Conservation (phyloP, 257 asterid genomes). For the Cordia subcordata region DNA sequence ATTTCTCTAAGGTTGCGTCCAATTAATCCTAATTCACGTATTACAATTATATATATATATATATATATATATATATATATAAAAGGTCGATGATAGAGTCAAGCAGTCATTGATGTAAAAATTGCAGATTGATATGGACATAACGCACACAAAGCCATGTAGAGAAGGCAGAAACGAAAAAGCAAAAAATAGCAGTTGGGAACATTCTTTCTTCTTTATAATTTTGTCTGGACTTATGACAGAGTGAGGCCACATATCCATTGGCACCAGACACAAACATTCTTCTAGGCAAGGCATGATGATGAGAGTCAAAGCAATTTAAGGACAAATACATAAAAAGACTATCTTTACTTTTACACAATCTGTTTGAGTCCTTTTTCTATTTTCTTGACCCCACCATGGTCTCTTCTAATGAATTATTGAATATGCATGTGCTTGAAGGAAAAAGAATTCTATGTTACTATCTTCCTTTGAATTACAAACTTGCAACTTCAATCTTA, state of each 20-base stretch:
- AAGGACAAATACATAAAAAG: slow-evolving; percentile 20
- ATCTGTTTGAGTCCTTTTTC: slow-evolving; percentile 19
- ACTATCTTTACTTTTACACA: slow-evolving; percentile 45
- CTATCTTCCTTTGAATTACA: background rate
- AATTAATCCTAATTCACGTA: too few species aligned
- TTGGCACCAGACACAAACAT: slow-evolving; percentile 18
- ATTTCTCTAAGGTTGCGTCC: too few species aligned
- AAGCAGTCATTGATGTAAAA: too few species aligned
- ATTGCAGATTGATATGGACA: too few species aligned
- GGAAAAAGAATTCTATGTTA: background rate
- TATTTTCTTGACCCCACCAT: slow-evolving; percentile 16
- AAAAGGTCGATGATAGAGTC: too few species aligned
- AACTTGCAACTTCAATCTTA: background rate
- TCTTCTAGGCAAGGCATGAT: slow-evolving; percentile 8
- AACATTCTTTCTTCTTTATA: slow-evolving; percentile 44
- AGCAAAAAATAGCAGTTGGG: slow-evolving; percentile 29
- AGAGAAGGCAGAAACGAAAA: slow-evolving; percentile 10
- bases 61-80: too few species aligned
- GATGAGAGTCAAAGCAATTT: slow-evolving; percentile 46
- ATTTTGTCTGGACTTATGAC: slow-evolving; percentile 20
- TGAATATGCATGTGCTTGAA: background rate
- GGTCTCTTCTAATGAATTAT: slow-evolving; percentile 10
- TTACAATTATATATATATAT: too few species aligned
- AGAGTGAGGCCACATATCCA: slow-evolving; percentile 7
- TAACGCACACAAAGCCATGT: background rate